Evolutionary conservation across 208 protist species (phyloP).

Genomic region (Borovskyia barvae): DNA sequence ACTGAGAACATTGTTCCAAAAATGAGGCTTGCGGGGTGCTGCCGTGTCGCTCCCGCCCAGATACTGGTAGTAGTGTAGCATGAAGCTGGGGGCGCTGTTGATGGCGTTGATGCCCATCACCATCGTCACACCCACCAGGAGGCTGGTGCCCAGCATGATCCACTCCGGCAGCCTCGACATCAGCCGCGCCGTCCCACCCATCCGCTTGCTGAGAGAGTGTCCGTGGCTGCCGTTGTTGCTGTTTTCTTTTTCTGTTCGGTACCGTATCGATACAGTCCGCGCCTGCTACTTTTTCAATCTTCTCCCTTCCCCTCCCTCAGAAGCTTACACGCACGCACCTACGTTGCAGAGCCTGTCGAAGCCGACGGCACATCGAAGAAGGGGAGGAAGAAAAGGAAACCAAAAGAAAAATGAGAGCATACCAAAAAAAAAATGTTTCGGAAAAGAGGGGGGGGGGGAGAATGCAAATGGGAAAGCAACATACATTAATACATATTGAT

Average conservation of each 20-base stretch:
- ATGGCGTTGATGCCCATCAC: constrained; percentile 89
- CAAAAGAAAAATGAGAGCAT: constrained; percentile 13
- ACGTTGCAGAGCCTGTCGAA: neutral
- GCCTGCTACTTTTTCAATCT: too few species aligned
- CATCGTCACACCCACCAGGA: constrained; percentile 79
- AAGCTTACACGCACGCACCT: too few species aligned
- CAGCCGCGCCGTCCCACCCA: too few species aligned
- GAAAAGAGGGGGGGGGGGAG: too few species aligned
- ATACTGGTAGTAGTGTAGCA: constrained; percentile 84
- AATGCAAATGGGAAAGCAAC: too few species aligned
- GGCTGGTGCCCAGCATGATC: constrained; percentile 64
- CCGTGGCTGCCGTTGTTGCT: too few species aligned
- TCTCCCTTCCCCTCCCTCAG: too few species aligned
- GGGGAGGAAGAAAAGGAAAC: constrained; percentile 7
- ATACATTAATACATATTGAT: too few species aligned
- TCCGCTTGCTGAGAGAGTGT: too few species aligned
- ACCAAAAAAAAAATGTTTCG: neutral
- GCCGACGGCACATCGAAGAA: constrained; percentile 17
- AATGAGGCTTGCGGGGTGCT: constrained; percentile 25
- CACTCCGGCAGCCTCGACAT: constrained; percentile 27
- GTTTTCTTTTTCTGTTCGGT: too few species aligned
- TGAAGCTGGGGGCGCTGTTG: constrained; percentile 85
- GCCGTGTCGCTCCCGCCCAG: constrained; percentile 33
- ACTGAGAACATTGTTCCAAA: constrained; percentile 75
- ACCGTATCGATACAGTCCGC: too few species aligned